Percentiles rank a stretch among this genome's conserved stretches.
phyloP scores from a whole-genome alignment of 1,139 yeast species.

The Pneumocystis wakefieldiae region DNA sequence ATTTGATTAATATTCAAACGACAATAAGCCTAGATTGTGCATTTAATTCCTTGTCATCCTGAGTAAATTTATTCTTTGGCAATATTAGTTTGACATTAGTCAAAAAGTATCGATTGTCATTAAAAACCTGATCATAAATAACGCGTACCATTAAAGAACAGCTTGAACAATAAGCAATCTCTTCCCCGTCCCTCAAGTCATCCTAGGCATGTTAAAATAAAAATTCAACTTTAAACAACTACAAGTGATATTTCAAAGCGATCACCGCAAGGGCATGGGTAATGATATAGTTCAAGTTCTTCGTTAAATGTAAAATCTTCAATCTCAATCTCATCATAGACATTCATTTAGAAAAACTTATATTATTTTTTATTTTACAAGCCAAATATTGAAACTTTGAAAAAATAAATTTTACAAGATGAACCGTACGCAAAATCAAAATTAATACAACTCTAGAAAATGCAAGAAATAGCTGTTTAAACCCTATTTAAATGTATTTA shows the following conservation, averaged over 20 bases:
- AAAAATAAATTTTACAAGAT: background rate
- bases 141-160: slow-evolving; percentile 90
- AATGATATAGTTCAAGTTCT: slow-evolving; percentile 61
- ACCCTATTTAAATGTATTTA: no score
- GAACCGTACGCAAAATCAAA: background rate
- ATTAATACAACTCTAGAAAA: background rate
- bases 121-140: slow-evolving; percentile 42
- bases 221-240: background rate
- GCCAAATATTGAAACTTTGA: background rate
- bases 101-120: background rate
- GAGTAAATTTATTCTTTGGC: background rate
- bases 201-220: slow-evolving; percentile 1
- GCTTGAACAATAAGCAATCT: slow-evolving; percentile 90
- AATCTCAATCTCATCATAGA: slow-evolving; percentile 89
- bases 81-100: background rate
- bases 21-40: no score
- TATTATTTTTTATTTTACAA: slow-evolving; percentile 3
- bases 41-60: background rate
- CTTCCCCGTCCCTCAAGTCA: slow-evolving; percentile 71
- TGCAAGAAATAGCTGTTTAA: background rate
- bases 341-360: slow-evolving; percentile 26
- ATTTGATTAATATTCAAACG: no score
- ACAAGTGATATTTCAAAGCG: slow-evolving; percentile 72
- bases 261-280: slow-evolving; percentile 99
- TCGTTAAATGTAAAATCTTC: slow-evolving; percentile 91